These are phyloP conservation scores for Geotrichum aggregatum DNA, from an alignment of 1,139 yeast species.

Conservation along the genomic window DNA sequence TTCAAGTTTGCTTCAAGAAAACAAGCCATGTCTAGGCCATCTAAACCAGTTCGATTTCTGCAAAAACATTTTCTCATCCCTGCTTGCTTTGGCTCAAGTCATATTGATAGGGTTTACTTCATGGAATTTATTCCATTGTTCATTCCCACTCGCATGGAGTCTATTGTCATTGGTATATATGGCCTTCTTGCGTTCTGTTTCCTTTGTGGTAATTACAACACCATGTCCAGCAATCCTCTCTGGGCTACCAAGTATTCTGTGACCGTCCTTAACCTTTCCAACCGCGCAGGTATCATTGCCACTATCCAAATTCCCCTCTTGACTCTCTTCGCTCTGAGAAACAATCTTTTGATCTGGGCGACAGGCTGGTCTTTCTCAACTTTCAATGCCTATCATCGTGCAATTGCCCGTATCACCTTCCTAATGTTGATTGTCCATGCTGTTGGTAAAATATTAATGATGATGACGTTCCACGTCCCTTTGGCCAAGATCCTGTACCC, in stretches of 20 bases:
- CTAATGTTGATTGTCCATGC: conserved; percentile 45
- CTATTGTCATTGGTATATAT: conserved; percentile 48
- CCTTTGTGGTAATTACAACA: conserved; percentile 43
- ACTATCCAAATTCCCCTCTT: conserved; percentile 55
- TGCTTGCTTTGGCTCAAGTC: conserved; percentile 35
- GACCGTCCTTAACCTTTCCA: conserved; percentile 48
- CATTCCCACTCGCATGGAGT: conserved; percentile 64
- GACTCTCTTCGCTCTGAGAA: conserved; percentile 57
- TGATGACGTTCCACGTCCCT: conserved; percentile 19
- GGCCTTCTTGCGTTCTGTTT: conserved; percentile 46
- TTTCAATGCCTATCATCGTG: conserved; percentile 56
- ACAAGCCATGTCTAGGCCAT: conserved; percentile 30
- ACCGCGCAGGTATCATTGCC: conserved; percentile 57
- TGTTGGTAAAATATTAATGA: conserved; percentile 36
- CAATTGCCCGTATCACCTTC: conserved; percentile 52
- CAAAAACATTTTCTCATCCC: conserved; percentile 35
- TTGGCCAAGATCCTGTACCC: conserved; percentile 33
- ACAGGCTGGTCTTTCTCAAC: conserved; percentile 63
- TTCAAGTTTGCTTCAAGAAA: conserved; percentile 31
- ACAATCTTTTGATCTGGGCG: conserved; percentile 52
- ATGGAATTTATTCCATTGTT: conserved; percentile 30
- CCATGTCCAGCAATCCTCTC: conserved; percentile 41
- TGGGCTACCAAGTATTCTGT: conserved; percentile 43
- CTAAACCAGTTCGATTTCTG: conserved; percentile 24
- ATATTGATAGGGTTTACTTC: conserved; percentile 31